Evolutionary conservation across 2,329 filamentous ascomycete species (phyloP), one percentile per base, ranked within the genome.

Genomic region (Tolypocladium endophyticum): DNA sequence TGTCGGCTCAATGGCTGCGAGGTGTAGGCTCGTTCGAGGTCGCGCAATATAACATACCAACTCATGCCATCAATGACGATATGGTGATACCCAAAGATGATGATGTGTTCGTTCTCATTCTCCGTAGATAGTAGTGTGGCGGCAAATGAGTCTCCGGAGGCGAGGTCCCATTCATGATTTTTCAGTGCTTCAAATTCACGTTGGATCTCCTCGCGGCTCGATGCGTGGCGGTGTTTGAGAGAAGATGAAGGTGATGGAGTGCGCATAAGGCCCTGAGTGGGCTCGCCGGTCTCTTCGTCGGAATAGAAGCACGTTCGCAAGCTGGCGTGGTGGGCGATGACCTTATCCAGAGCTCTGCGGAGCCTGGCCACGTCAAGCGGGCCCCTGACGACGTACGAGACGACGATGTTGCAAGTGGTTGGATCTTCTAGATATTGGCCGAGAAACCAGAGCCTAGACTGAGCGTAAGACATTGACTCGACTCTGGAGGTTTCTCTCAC

Each of bases 61-160:
- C 78, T 79, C 41, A 76, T 63, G 1, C 76, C 79, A 61, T 84
- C 81, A 72, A 83, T 75, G 50, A 73, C 69, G 43, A 83, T 81
- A 64, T 82, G 80, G 61, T 83, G 80, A 50, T 72, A 74, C 6
- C 69, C 71, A 16, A 83, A 59, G 0, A 84, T 55, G 1, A 82
- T 61, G 62, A 69, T 75, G 61, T 80, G 75, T 9, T 62, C 58
- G 0, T 67, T 1, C 66, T 61, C 0, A 69, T 70, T 14, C 69
- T 60, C 65, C 0, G 73, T 66, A 4, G 80, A 65, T 1, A 79
- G 65, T 4, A 65, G 11, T 4, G 50, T 58, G 4, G 77, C 63
- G 7, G 68, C 65, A 7, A 77, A 58, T 2, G 65, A 57, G 5
- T 76, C 65, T 12, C 76, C 74, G 9, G 63, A 64, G 18, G 68